Evolutionary conservation across 106 monocot species (phyloP).

Genomic region (Allium cepa): DNA sequence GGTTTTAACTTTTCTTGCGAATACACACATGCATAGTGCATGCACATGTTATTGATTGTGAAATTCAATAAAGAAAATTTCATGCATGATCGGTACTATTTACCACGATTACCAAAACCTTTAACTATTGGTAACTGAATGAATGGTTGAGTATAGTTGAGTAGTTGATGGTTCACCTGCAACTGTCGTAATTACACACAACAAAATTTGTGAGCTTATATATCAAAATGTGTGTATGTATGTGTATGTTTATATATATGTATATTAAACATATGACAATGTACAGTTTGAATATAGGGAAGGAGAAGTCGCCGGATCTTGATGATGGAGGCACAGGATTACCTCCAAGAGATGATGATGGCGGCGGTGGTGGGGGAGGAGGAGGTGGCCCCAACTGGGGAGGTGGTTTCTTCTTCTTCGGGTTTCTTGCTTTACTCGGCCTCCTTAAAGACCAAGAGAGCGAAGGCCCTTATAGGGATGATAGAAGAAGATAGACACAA

Average conservation of each 20-base stretch:
- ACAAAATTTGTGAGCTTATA: too few relatives aligned
- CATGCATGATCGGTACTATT: neutral
- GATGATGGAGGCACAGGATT: conserved; percentile 37
- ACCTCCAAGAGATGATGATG: conserved; percentile 31
- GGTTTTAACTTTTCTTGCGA: too few relatives aligned
- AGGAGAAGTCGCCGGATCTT: conserved; percentile 32
- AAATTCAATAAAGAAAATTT: neutral
- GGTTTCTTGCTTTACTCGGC: conserved; percentile 28
- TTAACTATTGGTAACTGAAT: neutral
- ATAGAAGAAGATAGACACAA: conserved; percentile 12
- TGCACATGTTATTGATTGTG: neutral
- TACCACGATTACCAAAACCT: neutral
- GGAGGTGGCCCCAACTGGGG: conserved; percentile 36
- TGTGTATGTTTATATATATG: too few relatives aligned
- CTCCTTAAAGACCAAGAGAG: conserved; percentile 31
- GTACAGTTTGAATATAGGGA: conserved; percentile 6
- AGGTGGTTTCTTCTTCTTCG: conserved; percentile 43
- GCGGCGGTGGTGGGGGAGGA: conserved; percentile 36
- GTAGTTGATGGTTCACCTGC: too few relatives aligned
- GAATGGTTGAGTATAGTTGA: too few relatives aligned
- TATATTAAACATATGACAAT: too few relatives aligned
- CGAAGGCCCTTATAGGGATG: conserved; percentile 15
- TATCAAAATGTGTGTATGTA: too few relatives aligned
- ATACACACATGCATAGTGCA: too few relatives aligned
- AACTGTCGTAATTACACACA: too few relatives aligned